Percentiles rank a stretch among this genome's conserved stretches.
Evolutionary conservation across 352 stramenopile species (phyloP).

Genomic region (Pythium angustatum): DNA sequence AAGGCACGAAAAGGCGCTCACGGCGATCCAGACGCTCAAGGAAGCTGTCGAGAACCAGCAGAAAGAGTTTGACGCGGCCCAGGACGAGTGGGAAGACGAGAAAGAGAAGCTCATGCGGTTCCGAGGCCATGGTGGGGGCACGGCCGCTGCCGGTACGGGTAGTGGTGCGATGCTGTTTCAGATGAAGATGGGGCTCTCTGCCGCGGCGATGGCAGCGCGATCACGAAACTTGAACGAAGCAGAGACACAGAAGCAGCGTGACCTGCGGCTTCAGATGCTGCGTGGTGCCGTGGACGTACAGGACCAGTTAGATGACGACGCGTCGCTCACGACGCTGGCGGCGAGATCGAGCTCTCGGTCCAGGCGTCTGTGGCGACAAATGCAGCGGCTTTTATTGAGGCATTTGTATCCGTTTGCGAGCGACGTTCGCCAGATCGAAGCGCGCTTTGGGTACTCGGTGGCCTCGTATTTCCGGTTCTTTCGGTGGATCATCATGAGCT

Average conservation of each 20-base stretch:
- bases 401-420: conserved; percentile 53
- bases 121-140: conserved; percentile 17
- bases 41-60: conserved; percentile 38
- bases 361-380: conserved; percentile 35
- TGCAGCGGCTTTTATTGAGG: conserved; percentile 34
- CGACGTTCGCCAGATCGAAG: conserved; percentile 76
- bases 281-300: conserved; percentile 57
- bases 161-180: conserved; percentile 33
- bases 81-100: conserved; percentile 73
- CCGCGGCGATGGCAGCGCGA: conserved; percentile 23
- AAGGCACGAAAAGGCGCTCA: conserved; percentile 28
- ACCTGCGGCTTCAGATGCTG: conserved; percentile 58
- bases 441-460: conserved; percentile 78
- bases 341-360: neutral
- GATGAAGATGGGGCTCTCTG: conserved; percentile 25
- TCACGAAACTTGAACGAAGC: conserved; percentile 31
- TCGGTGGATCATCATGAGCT: conserved; percentile 77
- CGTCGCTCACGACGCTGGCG: neutral
- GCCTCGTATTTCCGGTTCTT: conserved; percentile 83
- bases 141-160: neutral
- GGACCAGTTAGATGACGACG: conserved; percentile 48
- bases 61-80: conserved; percentile 46
- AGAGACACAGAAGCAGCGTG: conserved; percentile 43
- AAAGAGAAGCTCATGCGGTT: conserved; percentile 48
- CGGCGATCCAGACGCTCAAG: conserved; percentile 37